Evolutionary conservation across 2,329 filamentous ascomycete species (phyloP).

Genomic region (Chalaropsis ovoidea): DNA sequence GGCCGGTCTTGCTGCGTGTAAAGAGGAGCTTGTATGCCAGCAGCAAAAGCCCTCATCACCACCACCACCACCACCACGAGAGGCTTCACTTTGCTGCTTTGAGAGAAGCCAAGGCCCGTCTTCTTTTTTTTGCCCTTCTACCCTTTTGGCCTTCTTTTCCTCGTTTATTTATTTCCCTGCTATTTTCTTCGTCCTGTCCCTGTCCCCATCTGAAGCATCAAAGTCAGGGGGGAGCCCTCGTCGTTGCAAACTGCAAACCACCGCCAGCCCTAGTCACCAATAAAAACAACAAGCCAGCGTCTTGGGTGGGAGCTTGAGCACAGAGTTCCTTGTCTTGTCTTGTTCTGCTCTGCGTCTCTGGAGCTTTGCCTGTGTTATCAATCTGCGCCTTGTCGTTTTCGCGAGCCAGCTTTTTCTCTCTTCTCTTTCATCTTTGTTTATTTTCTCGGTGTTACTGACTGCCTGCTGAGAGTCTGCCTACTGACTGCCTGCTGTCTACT

Average conservation of each 20-base stretch:
- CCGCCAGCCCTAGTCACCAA: conserved; percentile 13
- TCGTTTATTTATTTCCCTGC: neutral
- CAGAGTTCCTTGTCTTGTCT: neutral
- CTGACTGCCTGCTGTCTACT: neutral
- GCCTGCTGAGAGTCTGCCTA: too few relatives aligned
- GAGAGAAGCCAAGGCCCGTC: neutral
- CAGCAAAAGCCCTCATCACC: too few relatives aligned
- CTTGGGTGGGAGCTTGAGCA: conserved; percentile 8
- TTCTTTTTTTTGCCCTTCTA: neutral
- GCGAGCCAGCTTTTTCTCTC: neutral
- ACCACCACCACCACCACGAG: too few relatives aligned
- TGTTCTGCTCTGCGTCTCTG: neutral
- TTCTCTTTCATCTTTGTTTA: conserved; percentile 13
- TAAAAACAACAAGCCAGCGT: neutral
- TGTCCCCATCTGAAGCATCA: conserved; percentile 17
- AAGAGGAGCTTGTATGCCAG: too few relatives aligned
- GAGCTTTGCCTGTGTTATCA: conserved; percentile 5
- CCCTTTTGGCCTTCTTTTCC: neutral
- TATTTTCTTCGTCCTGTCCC: neutral
- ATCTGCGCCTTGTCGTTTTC: conserved; percentile 11
- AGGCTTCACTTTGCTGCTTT: too few relatives aligned
- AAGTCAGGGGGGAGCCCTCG: conserved; percentile 15
- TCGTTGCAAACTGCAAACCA: neutral
- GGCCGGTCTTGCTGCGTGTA: too few relatives aligned
- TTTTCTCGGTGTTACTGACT: too few relatives aligned